These are phyloP conservation scores for Tulasnella sp. DNA, from an alignment of 768 basidiomycete genomes.

Conservation along the genomic window DNA sequence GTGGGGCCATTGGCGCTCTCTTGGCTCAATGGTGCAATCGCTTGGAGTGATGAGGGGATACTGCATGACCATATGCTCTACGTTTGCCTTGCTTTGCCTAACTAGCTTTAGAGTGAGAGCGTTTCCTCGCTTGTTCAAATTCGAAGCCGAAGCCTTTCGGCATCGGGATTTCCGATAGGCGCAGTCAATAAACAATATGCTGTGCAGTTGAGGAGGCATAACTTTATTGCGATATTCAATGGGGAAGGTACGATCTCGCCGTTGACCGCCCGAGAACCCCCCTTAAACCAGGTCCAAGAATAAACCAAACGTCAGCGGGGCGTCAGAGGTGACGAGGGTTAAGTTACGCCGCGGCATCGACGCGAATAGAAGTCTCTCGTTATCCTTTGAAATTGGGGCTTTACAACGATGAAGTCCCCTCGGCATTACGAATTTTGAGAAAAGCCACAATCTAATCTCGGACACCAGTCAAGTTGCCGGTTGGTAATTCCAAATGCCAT, in stretches of 20 bases:
- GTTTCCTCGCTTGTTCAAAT: not conserved
- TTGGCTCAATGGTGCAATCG: no score
- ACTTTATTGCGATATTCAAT: not conserved
- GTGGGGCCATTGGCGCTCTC: not conserved
- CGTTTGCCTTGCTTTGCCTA: not conserved
- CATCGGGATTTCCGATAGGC: not conserved
- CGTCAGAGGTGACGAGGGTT: no score
- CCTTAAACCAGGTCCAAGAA: no score
- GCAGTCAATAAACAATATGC: not conserved
- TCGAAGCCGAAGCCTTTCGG: not conserved
- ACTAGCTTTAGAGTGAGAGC: not conserved
- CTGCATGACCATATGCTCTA: not conserved
- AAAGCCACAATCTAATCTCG: constrained; percentile 1
- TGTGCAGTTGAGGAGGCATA: not conserved
- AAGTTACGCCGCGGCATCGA: not conserved
- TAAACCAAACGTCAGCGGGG: no score
- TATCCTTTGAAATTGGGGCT: not conserved
- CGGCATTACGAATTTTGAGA: not conserved
- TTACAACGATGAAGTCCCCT: not conserved
- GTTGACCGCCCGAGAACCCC: no score
- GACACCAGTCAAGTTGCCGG: not conserved
- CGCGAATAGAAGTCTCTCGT: not conserved
- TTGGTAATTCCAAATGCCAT: not conserved
- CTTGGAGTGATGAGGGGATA: no score
- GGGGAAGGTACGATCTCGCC: no score